Base-by-base conservation (phyloP, 768 basidiomycete species). In the Pleurotus tuoliensis region DNA sequence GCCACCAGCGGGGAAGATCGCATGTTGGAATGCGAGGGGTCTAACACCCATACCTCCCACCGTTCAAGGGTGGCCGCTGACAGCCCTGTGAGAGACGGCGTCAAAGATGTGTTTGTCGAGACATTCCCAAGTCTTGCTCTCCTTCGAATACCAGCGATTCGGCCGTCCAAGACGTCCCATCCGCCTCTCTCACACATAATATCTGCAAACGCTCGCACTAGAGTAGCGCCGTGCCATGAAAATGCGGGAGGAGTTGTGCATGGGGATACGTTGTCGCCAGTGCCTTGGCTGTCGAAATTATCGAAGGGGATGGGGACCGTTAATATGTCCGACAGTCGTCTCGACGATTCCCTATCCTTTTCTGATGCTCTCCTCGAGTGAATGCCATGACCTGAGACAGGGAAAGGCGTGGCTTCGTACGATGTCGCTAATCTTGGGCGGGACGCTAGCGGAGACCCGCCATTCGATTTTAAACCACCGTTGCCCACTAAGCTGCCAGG, bases 1-100 rank as follows among this genome's bases (percentile, higher is more conserved):
- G 79, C 69, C 2, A 79, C 75, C 30, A 90, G 67, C 6, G 81
- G 49, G 2, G 83, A 83, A 44, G 76, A 78, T 51, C 79, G 81
- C 51, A 86, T 53, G 38, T 67, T 68, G 16, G 77, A 71, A 13
- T 73, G 67, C 4, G 74, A 69, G 7, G 83, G 82, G 61, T 93
- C 88, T 62, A 90, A 87, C 39, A 76, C 79, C 92, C 92, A 94
- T 25, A 88, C 61, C 61, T 94, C 90, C 92, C 92, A 94, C 54
- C 91, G 75, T 56, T 92, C 88, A 40, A 93, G 69, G 22, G 84
- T 85, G 9, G 86, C 77, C 25, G 73, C 62, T 16, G 87, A 83
- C 58, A 92, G 69, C 12, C 87, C 88, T 37, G 20, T 15, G 18
- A 15, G 18, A 71, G 64, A 12, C 63, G 58, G 9, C 58, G 62